Evolutionary conservation across 2,329 filamentous ascomycete species (phyloP).

Genomic region (Apiospora aurea): DNA sequence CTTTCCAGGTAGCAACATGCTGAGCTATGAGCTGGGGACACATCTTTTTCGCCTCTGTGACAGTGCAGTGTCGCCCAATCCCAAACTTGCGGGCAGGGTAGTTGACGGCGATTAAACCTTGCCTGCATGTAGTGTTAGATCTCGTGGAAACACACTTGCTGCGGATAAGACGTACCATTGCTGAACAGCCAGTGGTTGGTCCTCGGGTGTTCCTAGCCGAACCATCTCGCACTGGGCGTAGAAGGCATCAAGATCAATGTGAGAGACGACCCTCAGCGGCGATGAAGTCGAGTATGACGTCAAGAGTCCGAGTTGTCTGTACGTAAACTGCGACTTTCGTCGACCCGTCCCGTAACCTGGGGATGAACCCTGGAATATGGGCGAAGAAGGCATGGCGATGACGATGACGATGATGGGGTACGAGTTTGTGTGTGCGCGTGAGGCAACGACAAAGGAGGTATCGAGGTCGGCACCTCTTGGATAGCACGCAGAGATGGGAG

Average conservation of each 20-base stretch:
- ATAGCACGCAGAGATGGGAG: not conserved
- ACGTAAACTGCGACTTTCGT: conserved; percentile 23
- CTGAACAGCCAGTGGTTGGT: conserved; percentile 87
- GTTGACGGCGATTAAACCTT: conserved; percentile 94
- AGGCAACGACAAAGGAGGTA: not conserved
- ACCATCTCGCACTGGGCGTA: conserved; percentile 98
- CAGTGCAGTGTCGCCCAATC: conserved; percentile 79
- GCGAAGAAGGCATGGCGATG: conserved; percentile 5
- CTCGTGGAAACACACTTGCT: not conserved
- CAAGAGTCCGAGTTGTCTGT: conserved; percentile 22
- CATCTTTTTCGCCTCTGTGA: conserved; percentile 82
- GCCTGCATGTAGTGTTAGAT: conserved; percentile 55
- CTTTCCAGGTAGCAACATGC: conserved; percentile 94
- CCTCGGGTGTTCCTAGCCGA: conserved; percentile 75
- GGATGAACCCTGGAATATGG: conserved; percentile 16
- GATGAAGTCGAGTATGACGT: conserved; percentile 26
- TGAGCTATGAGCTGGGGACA: conserved; percentile 87
- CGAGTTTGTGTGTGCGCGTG: not conserved
- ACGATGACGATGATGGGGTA: not conserved
- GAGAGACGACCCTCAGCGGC: conserved; percentile 18
- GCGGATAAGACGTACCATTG: conserved; percentile 71
- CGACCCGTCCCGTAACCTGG: conserved; percentile 5
- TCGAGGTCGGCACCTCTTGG: not conserved
- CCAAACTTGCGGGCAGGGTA: conserved; percentile 87
- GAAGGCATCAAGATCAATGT: conserved; percentile 87